Evolutionary conservation across 768 basidiomycete genomes (phyloP).

Genomic region (Phallus indusiatus): DNA sequence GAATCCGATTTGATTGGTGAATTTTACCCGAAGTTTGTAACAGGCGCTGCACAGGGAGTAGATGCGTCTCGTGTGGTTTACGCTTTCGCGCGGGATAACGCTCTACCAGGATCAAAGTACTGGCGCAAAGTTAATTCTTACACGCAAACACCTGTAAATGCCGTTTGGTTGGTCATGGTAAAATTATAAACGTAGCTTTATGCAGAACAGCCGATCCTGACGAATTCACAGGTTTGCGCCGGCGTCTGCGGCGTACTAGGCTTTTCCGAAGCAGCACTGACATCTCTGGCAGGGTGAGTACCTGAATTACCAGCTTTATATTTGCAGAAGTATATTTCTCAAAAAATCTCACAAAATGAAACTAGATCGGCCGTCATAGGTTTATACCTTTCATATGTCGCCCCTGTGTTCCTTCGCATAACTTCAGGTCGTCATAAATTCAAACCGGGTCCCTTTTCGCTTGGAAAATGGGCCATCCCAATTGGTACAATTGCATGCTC

Average conservation of each 20-base stretch:
- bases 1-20: background rate
- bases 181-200: background rate
- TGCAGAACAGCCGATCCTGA: background rate
- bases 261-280: constrained; percentile 52
- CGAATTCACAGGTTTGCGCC: constrained; percentile 19
- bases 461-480: constrained; percentile 53
- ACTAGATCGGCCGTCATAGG: constrained; percentile 60
- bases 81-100: constrained; percentile 66
- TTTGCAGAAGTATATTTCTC: background rate
- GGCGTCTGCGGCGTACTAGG: constrained; percentile 55
- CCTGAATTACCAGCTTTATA: background rate
- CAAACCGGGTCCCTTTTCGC: constrained; percentile 47
- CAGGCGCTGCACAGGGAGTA: constrained; percentile 65
- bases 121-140: constrained; percentile 52
- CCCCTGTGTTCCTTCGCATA: constrained; percentile 62
- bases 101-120: constrained; percentile 60
- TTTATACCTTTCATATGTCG: constrained; percentile 56
- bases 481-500: constrained; percentile 51
- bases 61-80: constrained; percentile 71
- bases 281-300: constrained; percentile 57
- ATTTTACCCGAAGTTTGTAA: constrained; percentile 41
- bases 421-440: constrained; percentile 55
- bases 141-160: constrained; percentile 65
- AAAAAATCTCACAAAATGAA: background rate
- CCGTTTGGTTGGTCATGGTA: constrained; percentile 65